Evolutionary conservation across 306 rosid genomes (phyloP), one percentile per base, ranked within the genome.

Genomic region (Crotalaria pallida): DNA sequence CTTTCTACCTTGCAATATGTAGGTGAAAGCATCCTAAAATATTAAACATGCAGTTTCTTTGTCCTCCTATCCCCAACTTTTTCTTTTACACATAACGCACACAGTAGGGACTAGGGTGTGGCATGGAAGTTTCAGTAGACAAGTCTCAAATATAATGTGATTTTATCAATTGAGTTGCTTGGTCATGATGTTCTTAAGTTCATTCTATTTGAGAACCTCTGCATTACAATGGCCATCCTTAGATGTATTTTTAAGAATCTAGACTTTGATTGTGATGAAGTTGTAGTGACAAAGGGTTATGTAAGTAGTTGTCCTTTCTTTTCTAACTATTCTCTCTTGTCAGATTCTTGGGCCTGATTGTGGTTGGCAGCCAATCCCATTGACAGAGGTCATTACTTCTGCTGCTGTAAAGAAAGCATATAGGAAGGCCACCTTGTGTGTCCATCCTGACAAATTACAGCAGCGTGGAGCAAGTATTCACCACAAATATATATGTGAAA

Each of bases 361-460:
- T 65, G 97, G 95, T 50, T 90, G 97, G 97, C 97, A 86, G 71
- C 87, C 95, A 27, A 71, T 88, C 79, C 97, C 90, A 38, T 73
- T 90, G 70, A 88, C 90, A 3, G 97, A 88, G 60, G 97, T 88
- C 77, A 88, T 90, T 69, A 90, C 97, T 45, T 80, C 92, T 45
- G 90, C 86, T 62, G 97, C 88, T 41, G 95, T 86, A 31, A 90
- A 90, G 81, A 90, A 66, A 83, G 95, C 92, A 55, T 90, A 90
- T 85, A 83, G 97, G 81, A 90, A 88, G 79, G 97, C 95, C 29
- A 90, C 95, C 62, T 81, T 90, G 13, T 86, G 88, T 56, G 95
- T 90, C 73, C 95, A 90, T 84, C 97, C 97, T 27, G 97, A 90
- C 74, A 90, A 90, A 80, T 77, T 90, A 62, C 97, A 90, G 76